Conservation (phyloP, 306 rosid genomes). For the Chamaecrista fasciculata region DNA sequence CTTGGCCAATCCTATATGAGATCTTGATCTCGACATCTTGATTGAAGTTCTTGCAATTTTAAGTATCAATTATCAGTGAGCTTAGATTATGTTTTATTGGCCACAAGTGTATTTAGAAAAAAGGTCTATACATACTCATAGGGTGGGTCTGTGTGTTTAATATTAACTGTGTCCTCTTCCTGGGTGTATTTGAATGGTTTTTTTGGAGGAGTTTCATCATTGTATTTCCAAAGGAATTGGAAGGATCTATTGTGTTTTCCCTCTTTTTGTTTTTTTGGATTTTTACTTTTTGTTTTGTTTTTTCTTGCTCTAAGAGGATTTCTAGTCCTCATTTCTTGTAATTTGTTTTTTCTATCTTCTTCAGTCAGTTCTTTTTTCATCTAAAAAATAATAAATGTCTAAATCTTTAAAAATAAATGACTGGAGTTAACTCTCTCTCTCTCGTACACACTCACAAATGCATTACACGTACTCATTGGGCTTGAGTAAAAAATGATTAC, state of each 20-base stretch:
- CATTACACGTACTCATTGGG: not conserved
- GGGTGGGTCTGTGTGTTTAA: too few relatives aligned
- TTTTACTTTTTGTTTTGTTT: too few relatives aligned
- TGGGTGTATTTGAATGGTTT: too few relatives aligned
- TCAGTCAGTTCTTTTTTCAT: not conserved
- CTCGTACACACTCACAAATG: not conserved
- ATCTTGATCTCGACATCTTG: not conserved
- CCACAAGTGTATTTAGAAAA: not conserved
- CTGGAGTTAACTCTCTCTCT: not conserved
- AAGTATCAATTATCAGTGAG: not conserved
- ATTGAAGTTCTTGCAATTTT: too few relatives aligned
- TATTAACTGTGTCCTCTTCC: too few relatives aligned
- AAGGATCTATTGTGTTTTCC: too few relatives aligned
- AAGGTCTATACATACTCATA: not conserved
- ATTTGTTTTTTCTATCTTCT: not conserved
- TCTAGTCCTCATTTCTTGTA: too few relatives aligned
- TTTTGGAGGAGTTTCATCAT: too few relatives aligned
- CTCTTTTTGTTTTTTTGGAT: too few relatives aligned
- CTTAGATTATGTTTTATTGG: not conserved
- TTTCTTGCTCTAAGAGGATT: too few relatives aligned
- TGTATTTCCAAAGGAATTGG: too few relatives aligned
- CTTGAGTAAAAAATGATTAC: not conserved
- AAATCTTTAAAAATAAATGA: not conserved
- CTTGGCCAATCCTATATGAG: not conserved
- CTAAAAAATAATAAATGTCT: not conserved